phyloP scores from a whole-genome alignment of 2,329 filamentous ascomycete genomes.

The Cytospora chrysosperma region DNA sequence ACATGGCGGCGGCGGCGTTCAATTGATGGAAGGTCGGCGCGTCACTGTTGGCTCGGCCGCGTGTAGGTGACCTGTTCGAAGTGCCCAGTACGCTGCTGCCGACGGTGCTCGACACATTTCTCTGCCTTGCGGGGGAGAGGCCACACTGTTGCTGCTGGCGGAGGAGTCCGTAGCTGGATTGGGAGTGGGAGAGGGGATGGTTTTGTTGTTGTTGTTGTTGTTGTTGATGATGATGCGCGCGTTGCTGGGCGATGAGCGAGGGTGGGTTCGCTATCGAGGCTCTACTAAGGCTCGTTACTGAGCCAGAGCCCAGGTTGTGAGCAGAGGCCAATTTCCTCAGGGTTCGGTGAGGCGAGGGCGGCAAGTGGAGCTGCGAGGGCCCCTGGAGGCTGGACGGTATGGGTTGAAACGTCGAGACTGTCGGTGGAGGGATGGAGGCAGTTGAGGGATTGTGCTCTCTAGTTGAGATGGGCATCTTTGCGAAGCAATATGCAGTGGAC shows the following conservation, averaged over 20 bases:
- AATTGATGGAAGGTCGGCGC: slow-evolving; percentile 41
- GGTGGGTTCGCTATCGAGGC: slow-evolving; percentile 50
- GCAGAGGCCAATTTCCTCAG: slow-evolving; percentile 75
- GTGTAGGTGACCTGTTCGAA: slow-evolving; percentile 48
- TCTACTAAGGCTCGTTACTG: slow-evolving; percentile 13
- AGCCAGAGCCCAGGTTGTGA: slow-evolving; percentile 58
- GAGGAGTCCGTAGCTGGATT: slow-evolving; percentile 22
- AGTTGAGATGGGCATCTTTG: slow-evolving; percentile 33
- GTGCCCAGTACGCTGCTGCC: background rate
- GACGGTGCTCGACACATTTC: slow-evolving; percentile 33
- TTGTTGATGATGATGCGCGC: slow-evolving; percentile 45
- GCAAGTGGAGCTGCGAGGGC: slow-evolving; percentile 47
- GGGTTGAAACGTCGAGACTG: slow-evolving; percentile 17
- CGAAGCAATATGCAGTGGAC: slow-evolving; percentile 4
- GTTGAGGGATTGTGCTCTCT: slow-evolving; percentile 25
- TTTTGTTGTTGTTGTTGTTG: slow-evolving; percentile 37
- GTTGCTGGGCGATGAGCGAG: slow-evolving; percentile 64
- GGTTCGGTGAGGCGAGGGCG: slow-evolving; percentile 64
- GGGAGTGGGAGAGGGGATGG: slow-evolving; percentile 25
- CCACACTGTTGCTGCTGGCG: slow-evolving; percentile 28
- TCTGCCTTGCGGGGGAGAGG: slow-evolving; percentile 35
- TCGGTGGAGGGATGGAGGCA: slow-evolving; percentile 4
- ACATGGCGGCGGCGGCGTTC: slow-evolving; percentile 25
- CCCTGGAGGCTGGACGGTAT: slow-evolving; percentile 16
- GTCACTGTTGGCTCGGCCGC: slow-evolving; percentile 73